phyloP scores from a whole-genome alignment of 2,329 filamentous ascomycete genomes.

The Stagonosporopsis cucurbitacearum region DNA sequence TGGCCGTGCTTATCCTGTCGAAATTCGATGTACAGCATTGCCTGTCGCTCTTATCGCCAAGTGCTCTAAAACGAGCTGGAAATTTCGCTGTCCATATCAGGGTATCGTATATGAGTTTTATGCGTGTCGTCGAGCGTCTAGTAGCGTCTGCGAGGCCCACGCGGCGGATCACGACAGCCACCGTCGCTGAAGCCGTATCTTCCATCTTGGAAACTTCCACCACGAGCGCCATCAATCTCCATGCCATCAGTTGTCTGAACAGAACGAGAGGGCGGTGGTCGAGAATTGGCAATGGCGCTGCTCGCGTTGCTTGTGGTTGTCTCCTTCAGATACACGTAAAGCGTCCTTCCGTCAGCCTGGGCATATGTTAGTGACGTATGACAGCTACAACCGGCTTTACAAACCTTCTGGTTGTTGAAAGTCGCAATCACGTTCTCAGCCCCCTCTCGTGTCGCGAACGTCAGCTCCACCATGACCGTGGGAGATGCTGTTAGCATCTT shows the following conservation, averaged over 20 bases:
- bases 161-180: constrained; percentile 35
- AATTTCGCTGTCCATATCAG: constrained; percentile 21
- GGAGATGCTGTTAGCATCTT: constrained; percentile 71
- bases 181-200: constrained; percentile 51
- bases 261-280: constrained; percentile 26
- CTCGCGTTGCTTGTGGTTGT: constrained; percentile 38
- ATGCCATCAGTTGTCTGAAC: constrained; percentile 48
- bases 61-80: background rate
- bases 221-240: constrained; percentile 50
- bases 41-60: background rate
- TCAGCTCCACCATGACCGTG: constrained; percentile 78
- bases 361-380: constrained; percentile 15
- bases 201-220: constrained; percentile 52
- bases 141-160: constrained; percentile 44
- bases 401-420: constrained; percentile 79
- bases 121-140: constrained; percentile 22
- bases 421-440: constrained; percentile 76
- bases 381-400: constrained; percentile 33
- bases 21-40: background rate
- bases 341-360: constrained; percentile 77
- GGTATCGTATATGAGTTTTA: constrained; percentile 35
- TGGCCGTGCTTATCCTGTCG: constrained; percentile 1
- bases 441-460: constrained; percentile 73
- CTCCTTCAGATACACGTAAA: constrained; percentile 75
- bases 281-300: constrained; percentile 40